Conservation (phyloP, 176 grass and related monocot species). For the Avena insularis region DNA sequence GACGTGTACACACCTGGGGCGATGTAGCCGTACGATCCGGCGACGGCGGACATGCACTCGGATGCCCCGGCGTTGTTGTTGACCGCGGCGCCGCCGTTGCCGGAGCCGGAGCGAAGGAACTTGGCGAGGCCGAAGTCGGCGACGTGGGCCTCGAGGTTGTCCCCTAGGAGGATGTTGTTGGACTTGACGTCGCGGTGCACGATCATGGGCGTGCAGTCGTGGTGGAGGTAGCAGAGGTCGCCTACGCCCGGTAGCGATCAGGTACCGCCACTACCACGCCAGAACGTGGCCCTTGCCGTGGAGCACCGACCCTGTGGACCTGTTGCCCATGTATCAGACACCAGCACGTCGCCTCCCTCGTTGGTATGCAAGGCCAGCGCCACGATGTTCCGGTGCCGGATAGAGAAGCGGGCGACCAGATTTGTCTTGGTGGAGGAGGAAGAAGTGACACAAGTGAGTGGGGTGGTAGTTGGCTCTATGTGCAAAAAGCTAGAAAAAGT, state of each 20-base stretch:
- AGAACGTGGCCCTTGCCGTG: slow-evolving; percentile 74
- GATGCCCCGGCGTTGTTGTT: slow-evolving; percentile 41
- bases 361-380: too few relatives aligned
- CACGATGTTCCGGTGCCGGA: slow-evolving; percentile 96
- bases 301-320: slow-evolving; percentile 73
- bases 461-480: too few relatives aligned
- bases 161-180: slow-evolving; percentile 88
- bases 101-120: slow-evolving; percentile 60
- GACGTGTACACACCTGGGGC: slow-evolving; percentile 62
- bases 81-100: neutral
- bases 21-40: slow-evolving; percentile 98
- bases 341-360: slow-evolving; percentile 59
- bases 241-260: too few relatives aligned
- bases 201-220: slow-evolving; percentile 88
- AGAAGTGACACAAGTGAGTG: too few relatives aligned
- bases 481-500: too few relatives aligned
- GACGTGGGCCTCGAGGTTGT: slow-evolving; percentile 82
- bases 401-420: neutral
- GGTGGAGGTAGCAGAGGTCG: slow-evolving; percentile 94
- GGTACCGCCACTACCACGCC: slow-evolving; percentile 67
- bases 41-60: slow-evolving; percentile 96
- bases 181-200: slow-evolving; percentile 98
- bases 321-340: slow-evolving; percentile 97
- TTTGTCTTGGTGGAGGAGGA: too few relatives aligned
- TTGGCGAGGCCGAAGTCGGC: slow-evolving; percentile 98